phyloP scores from a whole-genome alignment of 1,139 yeast species.

The Fermentozyma sake region DNA sequence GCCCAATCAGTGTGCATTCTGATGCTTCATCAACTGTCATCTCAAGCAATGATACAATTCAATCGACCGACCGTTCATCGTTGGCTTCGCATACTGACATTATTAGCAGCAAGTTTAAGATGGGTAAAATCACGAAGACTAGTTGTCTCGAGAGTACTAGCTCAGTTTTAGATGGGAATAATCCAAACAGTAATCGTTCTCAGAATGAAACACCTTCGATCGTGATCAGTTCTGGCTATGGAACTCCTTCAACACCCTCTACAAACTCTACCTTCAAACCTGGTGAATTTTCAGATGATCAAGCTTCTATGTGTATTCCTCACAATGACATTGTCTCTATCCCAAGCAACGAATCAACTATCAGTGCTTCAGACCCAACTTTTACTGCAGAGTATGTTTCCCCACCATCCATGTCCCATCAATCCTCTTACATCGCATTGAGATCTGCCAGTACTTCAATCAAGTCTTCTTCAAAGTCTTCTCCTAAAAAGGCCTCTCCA shows the following conservation, averaged over 20 bases:
- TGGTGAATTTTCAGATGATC: conserved; percentile 11
- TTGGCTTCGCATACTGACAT: conserved; percentile 19
- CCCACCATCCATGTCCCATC: not conserved
- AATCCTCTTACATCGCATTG: too few relatives aligned
- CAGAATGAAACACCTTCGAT: conserved; percentile 17
- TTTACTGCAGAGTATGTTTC: not conserved
- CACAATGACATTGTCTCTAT: not conserved
- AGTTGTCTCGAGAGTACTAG: not conserved
- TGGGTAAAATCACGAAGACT: not conserved
- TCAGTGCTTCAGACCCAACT: too few relatives aligned
- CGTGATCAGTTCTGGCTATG: conserved; percentile 17
- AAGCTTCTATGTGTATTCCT: conserved; percentile 2
- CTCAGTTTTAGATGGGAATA: not conserved
- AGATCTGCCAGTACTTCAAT: too few relatives aligned
- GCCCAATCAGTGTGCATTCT: conserved; percentile 27
- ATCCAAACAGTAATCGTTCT: conserved; percentile 1
- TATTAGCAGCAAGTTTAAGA: not conserved
- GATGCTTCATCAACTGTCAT: conserved; percentile 27
- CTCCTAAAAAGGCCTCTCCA: conserved; percentile 13
- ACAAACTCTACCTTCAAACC: conserved; percentile 18
- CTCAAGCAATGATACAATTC: conserved; percentile 27
- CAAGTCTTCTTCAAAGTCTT: too few relatives aligned
- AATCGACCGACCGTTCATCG: conserved; percentile 32
- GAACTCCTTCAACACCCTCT: conserved; percentile 15
- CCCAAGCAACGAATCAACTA: not conserved